Evolutionary conservation across 768 basidiomycete genomes (phyloP).

Genomic region (Hypsizygus marmoreus): DNA sequence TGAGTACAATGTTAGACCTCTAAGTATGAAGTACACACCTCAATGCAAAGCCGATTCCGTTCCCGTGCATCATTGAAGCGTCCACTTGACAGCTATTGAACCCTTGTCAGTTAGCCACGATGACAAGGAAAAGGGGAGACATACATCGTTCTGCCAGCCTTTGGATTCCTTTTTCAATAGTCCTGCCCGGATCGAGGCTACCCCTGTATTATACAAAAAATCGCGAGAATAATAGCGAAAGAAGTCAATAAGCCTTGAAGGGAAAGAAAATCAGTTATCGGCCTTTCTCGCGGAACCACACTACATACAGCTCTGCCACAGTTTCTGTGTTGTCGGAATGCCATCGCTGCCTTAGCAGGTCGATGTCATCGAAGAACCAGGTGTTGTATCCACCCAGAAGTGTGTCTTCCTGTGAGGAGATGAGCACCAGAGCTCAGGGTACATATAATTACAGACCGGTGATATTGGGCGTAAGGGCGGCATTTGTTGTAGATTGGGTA

Average conservation of each 20-base stretch:
- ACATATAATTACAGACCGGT: constrained; percentile 45
- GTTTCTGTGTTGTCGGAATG: constrained; percentile 90
- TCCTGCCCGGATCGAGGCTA: constrained; percentile 89
- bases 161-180: constrained; percentile 88
- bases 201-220: constrained; percentile 88
- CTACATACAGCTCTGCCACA: constrained; percentile 88
- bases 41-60: constrained; percentile 93
- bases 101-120: constrained; percentile 8
- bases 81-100: constrained; percentile 44
- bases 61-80: constrained; percentile 77
- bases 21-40: constrained; percentile 49
- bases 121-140: constrained; percentile 24
- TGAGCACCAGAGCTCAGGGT: constrained; percentile 14
- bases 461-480: constrained; percentile 87
- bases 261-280: background rate
- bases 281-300: background rate
- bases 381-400: constrained; percentile 81
- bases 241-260: constrained; percentile 87
- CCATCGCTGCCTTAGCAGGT: constrained; percentile 89
- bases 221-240: constrained; percentile 96
- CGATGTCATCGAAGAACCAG: constrained; percentile 99
- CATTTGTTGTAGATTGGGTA: constrained; percentile 96
- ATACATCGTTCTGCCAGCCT: constrained; percentile 92
- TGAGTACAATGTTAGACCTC: no score
- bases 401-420: constrained; percentile 63